Percentiles rank a stretch among this genome's conserved stretches.
Evolutionary conservation across 1,139 yeast genomes (phyloP).

Genomic region (Groenewaldozyma auringiensis): DNA sequence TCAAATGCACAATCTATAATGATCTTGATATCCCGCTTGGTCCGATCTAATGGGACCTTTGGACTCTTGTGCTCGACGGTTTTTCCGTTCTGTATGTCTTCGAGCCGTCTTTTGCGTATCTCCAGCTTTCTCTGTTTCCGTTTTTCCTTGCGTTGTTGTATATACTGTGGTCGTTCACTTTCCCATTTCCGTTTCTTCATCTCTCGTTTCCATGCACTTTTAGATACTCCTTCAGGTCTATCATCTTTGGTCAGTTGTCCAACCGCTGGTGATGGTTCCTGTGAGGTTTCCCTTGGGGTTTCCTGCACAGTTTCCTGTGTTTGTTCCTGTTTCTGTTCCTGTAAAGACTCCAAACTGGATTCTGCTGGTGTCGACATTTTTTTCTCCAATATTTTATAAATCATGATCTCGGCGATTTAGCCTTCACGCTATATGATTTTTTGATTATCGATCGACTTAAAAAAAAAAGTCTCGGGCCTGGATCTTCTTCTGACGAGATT

Average conservation of each 20-base stretch:
- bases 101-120: slow-evolving; percentile 3
- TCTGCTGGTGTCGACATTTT: neutral
- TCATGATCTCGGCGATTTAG: no score
- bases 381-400: no score
- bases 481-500: no score
- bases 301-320: neutral
- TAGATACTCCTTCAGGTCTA: slow-evolving; percentile 78
- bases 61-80: neutral
- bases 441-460: no score
- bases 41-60: slow-evolving; percentile 10
- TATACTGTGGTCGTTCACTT: slow-evolving; percentile 50
- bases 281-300: neutral
- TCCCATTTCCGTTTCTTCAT: slow-evolving; percentile 56
- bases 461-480: no score
- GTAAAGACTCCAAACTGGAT: neutral
- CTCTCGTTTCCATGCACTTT: slow-evolving; percentile 70
- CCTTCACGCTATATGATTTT: no score
- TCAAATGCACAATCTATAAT: slow-evolving; percentile 87
- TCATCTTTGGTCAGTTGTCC: no score
- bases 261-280: neutral
- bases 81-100: neutral
- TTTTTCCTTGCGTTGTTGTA: slow-evolving; percentile 49
- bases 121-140: slow-evolving; percentile 21
- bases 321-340: neutral
- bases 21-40: slow-evolving; percentile 28